Evolutionary conservation across 2,329 filamentous ascomycete species (phyloP).

Genomic region (Macrophomina phaseolina): DNA sequence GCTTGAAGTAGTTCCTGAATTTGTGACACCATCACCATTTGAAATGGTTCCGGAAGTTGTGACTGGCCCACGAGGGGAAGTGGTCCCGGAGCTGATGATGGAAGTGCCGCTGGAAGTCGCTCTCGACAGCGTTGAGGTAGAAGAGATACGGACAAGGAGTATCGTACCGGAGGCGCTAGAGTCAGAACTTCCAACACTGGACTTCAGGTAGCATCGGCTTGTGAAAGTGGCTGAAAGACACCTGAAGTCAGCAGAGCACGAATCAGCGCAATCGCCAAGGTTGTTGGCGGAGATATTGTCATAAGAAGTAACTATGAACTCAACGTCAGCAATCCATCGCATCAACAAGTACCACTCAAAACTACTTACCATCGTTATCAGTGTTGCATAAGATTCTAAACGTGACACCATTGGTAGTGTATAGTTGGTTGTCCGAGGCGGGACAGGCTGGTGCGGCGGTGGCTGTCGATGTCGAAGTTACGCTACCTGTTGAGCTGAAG

Average conservation of each 20-base stretch:
- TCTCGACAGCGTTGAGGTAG: neutral
- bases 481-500: neutral
- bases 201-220: neutral
- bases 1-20: too few relatives aligned
- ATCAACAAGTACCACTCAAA: too few relatives aligned
- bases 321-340: neutral
- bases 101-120: neutral
- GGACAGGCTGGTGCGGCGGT: neutral
- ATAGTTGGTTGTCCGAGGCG: neutral
- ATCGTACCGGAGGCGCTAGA: neutral
- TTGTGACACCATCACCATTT: too few relatives aligned
- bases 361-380: slow-evolving; percentile 2
- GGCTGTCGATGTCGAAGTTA: neutral
- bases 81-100: neutral
- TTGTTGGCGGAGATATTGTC: neutral
- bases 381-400: neutral
- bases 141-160: neutral
- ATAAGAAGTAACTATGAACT: neutral
- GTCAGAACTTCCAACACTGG: neutral
- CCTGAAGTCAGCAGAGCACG: neutral
- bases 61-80: too few relatives aligned
- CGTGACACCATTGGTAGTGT: neutral
- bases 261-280: neutral
- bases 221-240: slow-evolving; percentile 8
- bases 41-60: too few relatives aligned